phyloP scores from a whole-genome alignment of 768 basidiomycete species.

The Clitopilus passeckerianus region DNA sequence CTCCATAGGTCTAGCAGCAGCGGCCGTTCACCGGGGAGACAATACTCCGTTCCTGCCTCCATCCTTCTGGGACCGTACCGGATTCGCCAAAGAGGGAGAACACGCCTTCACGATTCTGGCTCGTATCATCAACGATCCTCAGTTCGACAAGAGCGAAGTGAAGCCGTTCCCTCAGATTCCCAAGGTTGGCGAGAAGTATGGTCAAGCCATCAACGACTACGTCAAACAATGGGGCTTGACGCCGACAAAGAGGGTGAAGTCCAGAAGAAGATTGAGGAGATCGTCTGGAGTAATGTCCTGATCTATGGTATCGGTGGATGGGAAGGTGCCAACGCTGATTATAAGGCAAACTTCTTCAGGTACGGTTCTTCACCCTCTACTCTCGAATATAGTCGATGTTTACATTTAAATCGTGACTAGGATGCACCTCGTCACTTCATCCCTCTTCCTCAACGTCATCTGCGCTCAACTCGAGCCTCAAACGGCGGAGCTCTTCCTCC shows the following conservation, averaged over 20 bases:
- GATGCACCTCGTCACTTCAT: constrained; percentile 55
- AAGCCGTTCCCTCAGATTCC: neutral
- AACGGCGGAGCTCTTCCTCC: constrained; percentile 43
- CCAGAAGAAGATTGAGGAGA: constrained; percentile 56
- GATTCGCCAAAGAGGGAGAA: constrained; percentile 7
- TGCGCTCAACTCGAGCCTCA: constrained; percentile 23
- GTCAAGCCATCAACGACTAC: constrained; percentile 34
- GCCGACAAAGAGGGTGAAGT: constrained; percentile 26
- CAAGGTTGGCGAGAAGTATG: constrained; percentile 19
- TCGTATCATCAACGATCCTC: constrained; percentile 47
- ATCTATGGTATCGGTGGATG: constrained; percentile 55
- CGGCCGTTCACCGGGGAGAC: constrained; percentile 39
- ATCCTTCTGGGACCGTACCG: neutral
- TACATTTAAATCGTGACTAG: constrained; percentile 26
- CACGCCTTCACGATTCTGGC: constrained; percentile 52
- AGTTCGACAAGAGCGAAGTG: constrained; percentile 17
- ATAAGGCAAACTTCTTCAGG: constrained; percentile 58
- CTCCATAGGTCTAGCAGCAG: constrained; percentile 34
- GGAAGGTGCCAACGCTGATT: constrained; percentile 24
- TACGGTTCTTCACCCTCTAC: constrained; percentile 26
- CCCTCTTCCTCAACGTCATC: constrained; percentile 45
- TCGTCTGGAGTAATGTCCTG: constrained; percentile 50
- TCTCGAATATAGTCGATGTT: neutral
- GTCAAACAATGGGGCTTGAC: constrained; percentile 40
- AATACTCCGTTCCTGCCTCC: constrained; percentile 25